Conservation (phyloP, 2,329 filamentous ascomycete genomes). For the Colletotrichum orbiculare region DNA sequence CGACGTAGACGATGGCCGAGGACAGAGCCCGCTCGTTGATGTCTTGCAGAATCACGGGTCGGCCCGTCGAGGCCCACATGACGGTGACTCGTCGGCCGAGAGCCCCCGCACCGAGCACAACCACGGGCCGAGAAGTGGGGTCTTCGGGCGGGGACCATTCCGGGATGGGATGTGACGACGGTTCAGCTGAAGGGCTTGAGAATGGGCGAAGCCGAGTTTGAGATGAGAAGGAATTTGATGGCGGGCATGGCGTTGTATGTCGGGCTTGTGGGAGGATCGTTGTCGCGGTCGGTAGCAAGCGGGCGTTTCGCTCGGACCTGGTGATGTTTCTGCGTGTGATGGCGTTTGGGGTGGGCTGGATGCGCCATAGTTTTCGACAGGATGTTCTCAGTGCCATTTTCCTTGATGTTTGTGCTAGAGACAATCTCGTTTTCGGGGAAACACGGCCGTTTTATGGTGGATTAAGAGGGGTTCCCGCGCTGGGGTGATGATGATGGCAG, state of each 20-base stretch:
- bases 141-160: slow-evolving; percentile 42
- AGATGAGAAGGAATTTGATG: slow-evolving; percentile 24
- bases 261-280: slow-evolving; percentile 10
- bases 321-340: slow-evolving; percentile 10
- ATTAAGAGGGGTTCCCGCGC: not conserved
- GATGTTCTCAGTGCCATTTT: slow-evolving; percentile 28
- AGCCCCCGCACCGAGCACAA: slow-evolving; percentile 53
- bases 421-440: not conserved
- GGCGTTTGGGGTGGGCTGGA: slow-evolving; percentile 14
- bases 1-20: slow-evolving; percentile 46
- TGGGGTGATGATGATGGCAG: slow-evolving; percentile 32
- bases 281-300: slow-evolving; percentile 2
- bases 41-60: slow-evolving; percentile 45
- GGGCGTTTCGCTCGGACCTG: not conserved
- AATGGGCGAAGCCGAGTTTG: slow-evolving; percentile 18
- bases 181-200: slow-evolving; percentile 24
- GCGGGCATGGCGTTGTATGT: slow-evolving; percentile 22
- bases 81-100: slow-evolving; percentile 52
- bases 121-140: slow-evolving; percentile 50
- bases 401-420: not conserved
- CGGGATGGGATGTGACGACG: slow-evolving; percentile 6
- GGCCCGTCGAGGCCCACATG: slow-evolving; percentile 44
- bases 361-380: slow-evolving; percentile 31
- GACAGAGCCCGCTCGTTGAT: slow-evolving; percentile 39
- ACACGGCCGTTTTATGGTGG: slow-evolving; percentile 17